Base-by-base conservation (phyloP, 1,284 basidiomycete species). In the Pseudomicrostroma phylloplanum region DNA sequence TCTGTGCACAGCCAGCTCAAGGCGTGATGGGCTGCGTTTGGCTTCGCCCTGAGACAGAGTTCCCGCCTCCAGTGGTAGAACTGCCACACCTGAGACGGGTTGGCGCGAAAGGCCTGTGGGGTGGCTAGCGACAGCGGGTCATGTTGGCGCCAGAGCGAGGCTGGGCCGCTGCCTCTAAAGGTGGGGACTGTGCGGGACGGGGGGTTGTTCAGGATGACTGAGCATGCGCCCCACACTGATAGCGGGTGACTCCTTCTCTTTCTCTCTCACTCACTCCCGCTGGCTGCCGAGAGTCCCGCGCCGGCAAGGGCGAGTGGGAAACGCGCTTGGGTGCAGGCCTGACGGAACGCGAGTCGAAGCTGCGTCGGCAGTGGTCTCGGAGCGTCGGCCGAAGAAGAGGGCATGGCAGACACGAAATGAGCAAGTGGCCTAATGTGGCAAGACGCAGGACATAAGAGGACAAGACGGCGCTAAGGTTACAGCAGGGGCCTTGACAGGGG, bases 21-120 rank as follows among this genome's bases (percentile, higher is more conserved):
- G 3, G 83, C 82, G 40, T 76, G 64, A 68, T 88, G 87, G 4
- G 85, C 86, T 9, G 81, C 80, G 69, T 88, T 88, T 0, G 85
- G 86, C 49, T 80, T 59, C 1, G 84, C 83, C 49, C 79, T 72
- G 12, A 65, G 51, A 30, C 76, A 60, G 36, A 86, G 85, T 64
- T 83, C 81, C 58, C 86, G 80, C 42, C 86, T 80, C 65, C 84
- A 84, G 71, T 87, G 85, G 68, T 86, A 87, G 76, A 87, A 87
- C 67, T 85, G 84, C 86, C 86, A 88, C 1, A 86, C 84, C 1
- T 81, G 78, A 23, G 81, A 82, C 1, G 85, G 85, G 69, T 86
- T 82, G 39, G 80, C 77, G 6, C 67, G 63, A 75, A 87, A 88
- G 0, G 84, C 86, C 67, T 82, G 80, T 1, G 84, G 85, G 21